These are phyloP conservation scores for Coffea humblotiana DNA, from an alignment of 305 asterid species.

Conservation along the genomic window DNA sequence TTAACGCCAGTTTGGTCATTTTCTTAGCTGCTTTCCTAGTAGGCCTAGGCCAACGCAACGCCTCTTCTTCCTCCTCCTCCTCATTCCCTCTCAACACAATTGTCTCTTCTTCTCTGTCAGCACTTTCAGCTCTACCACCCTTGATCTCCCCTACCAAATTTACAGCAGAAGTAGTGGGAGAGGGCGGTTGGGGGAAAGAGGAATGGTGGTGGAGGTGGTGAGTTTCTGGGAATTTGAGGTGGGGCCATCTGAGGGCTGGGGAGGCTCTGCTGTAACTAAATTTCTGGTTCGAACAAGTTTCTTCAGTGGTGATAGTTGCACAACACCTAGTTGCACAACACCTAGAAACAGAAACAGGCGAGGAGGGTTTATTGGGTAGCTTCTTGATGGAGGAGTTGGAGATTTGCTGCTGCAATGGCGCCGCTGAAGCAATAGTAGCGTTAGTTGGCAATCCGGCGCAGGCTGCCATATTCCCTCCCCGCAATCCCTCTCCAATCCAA, in stretches of 20 bases:
- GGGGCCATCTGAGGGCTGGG: slow-evolving; percentile 96
- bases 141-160: slow-evolving; percentile 24
- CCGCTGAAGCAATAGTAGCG: too few relatives aligned
- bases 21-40: slow-evolving; percentile 62
- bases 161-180: slow-evolving; percentile 20
- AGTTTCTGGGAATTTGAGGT: slow-evolving; percentile 52
- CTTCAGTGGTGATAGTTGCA: slow-evolving; percentile 37
- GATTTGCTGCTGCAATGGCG: too few relatives aligned
- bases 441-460: too few relatives aligned
- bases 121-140: slow-evolving; percentile 25
- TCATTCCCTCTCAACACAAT: slow-evolving; percentile 18
- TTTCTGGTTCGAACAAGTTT: slow-evolving; percentile 32
- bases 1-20: slow-evolving; percentile 88
- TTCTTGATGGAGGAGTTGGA: too few relatives aligned
- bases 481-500: too few relatives aligned
- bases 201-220: slow-evolving; percentile 17
- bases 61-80: slow-evolving; percentile 40
- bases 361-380: too few relatives aligned
- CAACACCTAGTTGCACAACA: too few relatives aligned
- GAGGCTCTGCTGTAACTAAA: slow-evolving; percentile 84
- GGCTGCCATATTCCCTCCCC: too few relatives aligned
- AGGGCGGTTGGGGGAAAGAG: slow-evolving; percentile 18
- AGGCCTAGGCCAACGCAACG: slow-evolving; percentile 52
- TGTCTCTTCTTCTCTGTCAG: slow-evolving; percentile 24
- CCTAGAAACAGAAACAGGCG: neutral